Percentiles rank a stretch among this genome's conserved stretches.
Evolutionary conservation across 139 green algal species (phyloP).

Genomic region (Micromonas commoda): DNA sequence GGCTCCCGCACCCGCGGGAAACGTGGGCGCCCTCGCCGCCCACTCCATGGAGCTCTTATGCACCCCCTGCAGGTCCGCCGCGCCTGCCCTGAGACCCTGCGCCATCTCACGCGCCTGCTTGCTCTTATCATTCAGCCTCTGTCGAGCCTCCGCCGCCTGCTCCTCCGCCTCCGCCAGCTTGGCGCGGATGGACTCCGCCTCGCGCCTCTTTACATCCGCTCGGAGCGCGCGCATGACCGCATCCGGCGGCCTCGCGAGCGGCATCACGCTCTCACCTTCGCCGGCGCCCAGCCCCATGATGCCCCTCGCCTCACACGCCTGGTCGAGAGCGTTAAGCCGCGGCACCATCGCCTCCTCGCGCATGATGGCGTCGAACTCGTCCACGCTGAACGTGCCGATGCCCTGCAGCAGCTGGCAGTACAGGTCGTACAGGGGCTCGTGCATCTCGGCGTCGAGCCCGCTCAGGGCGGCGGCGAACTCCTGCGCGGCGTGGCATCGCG

Average conservation of each 20-base stretch:
- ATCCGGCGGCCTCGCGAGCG: neutral
- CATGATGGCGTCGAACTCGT: constrained; percentile 16
- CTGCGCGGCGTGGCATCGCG: neutral
- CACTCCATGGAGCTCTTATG: neutral
- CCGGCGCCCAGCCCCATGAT: neutral
- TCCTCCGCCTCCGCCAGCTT: neutral
- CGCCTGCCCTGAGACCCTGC: neutral
- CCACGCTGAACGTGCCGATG: neutral
- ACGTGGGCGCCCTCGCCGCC: neutral
- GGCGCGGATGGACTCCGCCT: neutral
- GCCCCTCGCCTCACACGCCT: neutral
- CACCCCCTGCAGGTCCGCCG: neutral
- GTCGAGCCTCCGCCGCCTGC: neutral
- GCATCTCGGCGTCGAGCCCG: neutral
- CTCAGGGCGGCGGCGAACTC: neutral
- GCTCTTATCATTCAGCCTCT: constrained; percentile 7
- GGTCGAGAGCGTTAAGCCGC: constrained; percentile 17
- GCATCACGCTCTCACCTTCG: neutral
- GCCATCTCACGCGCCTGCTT: neutral
- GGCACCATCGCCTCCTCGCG: neutral
- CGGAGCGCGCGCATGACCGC: neutral
- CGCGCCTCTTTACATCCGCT: neutral
- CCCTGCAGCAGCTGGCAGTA: neutral
- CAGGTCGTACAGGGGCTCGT: constrained; percentile 16
- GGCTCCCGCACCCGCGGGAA: neutral